phyloP scores from a whole-genome alignment of 225 moss, liverwort and hornwort species.

The Pseudisothecium myosuroides region DNA sequence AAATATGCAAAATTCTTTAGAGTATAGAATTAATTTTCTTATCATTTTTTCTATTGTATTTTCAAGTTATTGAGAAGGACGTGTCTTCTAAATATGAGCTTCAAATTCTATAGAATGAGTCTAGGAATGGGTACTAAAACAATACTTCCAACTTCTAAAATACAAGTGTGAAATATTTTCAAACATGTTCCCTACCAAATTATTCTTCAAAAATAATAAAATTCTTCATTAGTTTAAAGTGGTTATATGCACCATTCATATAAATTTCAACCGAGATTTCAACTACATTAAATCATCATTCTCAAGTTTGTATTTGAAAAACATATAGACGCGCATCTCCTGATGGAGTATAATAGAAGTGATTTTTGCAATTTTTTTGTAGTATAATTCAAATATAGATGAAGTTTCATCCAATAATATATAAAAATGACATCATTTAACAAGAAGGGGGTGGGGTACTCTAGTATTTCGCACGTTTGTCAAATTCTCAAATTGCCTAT shows the following conservation, averaged over 20 bases:
- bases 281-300: neutral
- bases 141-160: neutral
- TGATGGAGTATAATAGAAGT: neutral
- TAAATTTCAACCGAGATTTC: neutral
- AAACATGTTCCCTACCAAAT: neutral
- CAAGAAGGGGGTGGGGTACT: too few relatives aligned
- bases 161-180: neutral
- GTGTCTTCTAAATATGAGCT: neutral
- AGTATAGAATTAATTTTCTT: neutral
- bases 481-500: rapidly evolving
- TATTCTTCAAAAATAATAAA: neutral
- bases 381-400: too few relatives aligned
- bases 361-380: neutral
- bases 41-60: neutral
- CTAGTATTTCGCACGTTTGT: rapidly evolving
- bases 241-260: neutral
- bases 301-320: neutral
- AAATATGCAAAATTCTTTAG: neutral
- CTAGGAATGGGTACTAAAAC: neutral
- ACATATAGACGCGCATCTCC: rapidly evolving
- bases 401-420: too few relatives aligned
- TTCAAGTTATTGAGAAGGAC: neutral
- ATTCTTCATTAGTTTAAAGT: neutral
- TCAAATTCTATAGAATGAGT: neutral
- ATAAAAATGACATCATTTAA: too few relatives aligned